phyloP scores from a whole-genome alignment of 805 yeast species.

The Saccharomyces paradoxus region DNA sequence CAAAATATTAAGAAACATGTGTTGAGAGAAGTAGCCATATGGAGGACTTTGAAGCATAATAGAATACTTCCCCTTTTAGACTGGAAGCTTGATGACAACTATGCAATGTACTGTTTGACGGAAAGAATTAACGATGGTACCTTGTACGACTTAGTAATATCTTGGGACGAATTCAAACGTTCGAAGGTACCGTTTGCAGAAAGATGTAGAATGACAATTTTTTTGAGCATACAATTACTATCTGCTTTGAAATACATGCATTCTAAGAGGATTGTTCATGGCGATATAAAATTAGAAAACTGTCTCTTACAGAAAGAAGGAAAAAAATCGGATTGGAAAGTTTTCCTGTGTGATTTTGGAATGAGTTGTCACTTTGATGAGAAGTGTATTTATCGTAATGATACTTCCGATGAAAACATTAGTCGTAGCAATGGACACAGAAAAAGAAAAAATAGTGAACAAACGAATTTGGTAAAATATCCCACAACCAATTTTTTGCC shows the following conservation, averaged over 20 bases:
- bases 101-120: slow-evolving; percentile 65
- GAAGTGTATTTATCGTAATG: slow-evolving; percentile 9
- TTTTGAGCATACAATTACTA: slow-evolving; percentile 46
- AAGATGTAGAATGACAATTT: slow-evolving; percentile 31
- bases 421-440: slow-evolving; percentile 8
- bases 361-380: slow-evolving; percentile 42
- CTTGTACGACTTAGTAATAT: slow-evolving; percentile 61
- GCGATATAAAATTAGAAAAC: slow-evolving; percentile 78
- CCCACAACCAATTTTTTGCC: not conserved
- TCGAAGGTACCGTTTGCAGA: slow-evolving; percentile 25
- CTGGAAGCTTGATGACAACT: slow-evolving; percentile 49
- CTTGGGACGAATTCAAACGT: slow-evolving; percentile 48
- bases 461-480: not conserved
- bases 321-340: slow-evolving; percentile 21
- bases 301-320: slow-evolving; percentile 48
- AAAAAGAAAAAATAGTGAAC: not conserved
- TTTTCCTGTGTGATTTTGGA: slow-evolving; percentile 83
- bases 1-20: slow-evolving; percentile 50
- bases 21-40: slow-evolving; percentile 61
- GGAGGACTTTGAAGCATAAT: slow-evolving; percentile 62
- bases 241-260: slow-evolving; percentile 58
- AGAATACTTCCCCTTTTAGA: slow-evolving; percentile 56
- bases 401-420: not conserved
- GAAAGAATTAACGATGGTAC: slow-evolving; percentile 68
- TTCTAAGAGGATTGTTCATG: slow-evolving; percentile 54